A percentile compares a stretch with the other conserved stretches of the same genome.
Evolutionary conservation across 768 basidiomycete species (phyloP).

Genomic region (Agaricus bisporus): DNA sequence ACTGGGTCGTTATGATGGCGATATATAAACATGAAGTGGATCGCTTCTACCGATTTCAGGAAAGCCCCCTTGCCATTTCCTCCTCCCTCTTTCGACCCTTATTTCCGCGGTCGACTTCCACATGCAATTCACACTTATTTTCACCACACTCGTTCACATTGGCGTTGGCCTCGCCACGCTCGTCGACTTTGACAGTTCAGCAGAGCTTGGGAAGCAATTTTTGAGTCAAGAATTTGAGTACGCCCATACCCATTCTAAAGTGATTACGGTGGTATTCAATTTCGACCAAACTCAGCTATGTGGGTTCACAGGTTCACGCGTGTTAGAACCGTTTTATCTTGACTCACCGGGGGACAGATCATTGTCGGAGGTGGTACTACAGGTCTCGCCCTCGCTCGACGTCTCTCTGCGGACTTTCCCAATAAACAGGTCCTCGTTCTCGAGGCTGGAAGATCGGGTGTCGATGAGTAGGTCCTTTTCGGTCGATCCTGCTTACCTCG

Average conservation of each 20-base stretch:
- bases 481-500: not conserved
- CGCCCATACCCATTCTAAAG: not conserved
- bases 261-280: not conserved
- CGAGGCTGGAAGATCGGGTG: slow-evolving; percentile 41
- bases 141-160: slow-evolving; percentile 9
- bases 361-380: slow-evolving; percentile 31
- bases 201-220: slow-evolving; percentile 13
- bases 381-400: slow-evolving; percentile 30
- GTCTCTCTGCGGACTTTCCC: slow-evolving; percentile 28
- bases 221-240: slow-evolving; percentile 19
- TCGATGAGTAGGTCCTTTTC: slow-evolving; percentile 28
- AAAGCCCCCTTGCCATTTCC: too few relatives aligned
- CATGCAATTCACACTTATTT: slow-evolving; percentile 11
- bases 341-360: slow-evolving; percentile 15
- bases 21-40: too few relatives aligned
- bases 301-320: not conserved
- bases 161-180: slow-evolving; percentile 14
- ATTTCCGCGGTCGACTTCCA: too few relatives aligned
- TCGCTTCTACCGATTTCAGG: too few relatives aligned
- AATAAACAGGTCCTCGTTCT: slow-evolving; percentile 28
- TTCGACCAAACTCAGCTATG: slow-evolving; percentile 1
- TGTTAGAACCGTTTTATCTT: not conserved
- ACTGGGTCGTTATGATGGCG: too few relatives aligned
- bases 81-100: not conserved
- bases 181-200: slow-evolving; percentile 15